Percentiles rank a stretch among this genome's conserved stretches.
These are phyloP conservation scores for Fusarium brevicatenulatum DNA, from an alignment of 2,329 filamentous ascomycete genomes.

Conservation along the genomic window DNA sequence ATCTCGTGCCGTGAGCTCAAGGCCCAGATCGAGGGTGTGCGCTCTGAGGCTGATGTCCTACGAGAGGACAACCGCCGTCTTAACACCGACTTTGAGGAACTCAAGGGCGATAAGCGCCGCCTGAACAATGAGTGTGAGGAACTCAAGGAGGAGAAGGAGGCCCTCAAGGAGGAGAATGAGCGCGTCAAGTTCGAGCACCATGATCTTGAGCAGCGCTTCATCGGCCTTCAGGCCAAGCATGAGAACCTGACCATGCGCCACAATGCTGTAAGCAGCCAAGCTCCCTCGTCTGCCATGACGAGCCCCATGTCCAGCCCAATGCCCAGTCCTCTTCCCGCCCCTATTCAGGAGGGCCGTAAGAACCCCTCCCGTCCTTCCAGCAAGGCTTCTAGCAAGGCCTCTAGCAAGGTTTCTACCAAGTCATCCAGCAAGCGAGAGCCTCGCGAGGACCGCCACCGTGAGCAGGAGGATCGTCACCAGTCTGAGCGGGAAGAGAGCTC, in stretches of 20 bases:
- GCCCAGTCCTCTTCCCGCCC: slow-evolving; percentile 38
- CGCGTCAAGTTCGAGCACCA: slow-evolving; percentile 46
- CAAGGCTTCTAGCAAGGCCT: slow-evolving; percentile 47
- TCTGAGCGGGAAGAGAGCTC: slow-evolving; percentile 38
- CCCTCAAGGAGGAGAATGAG: slow-evolving; percentile 41
- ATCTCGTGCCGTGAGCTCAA: slow-evolving; percentile 42
- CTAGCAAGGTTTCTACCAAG: slow-evolving; percentile 42
- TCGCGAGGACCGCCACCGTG: slow-evolving; percentile 40
- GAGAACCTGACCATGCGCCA: slow-evolving; percentile 46
- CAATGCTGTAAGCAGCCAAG: slow-evolving; percentile 41
- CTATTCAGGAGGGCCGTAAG: slow-evolving; percentile 45
- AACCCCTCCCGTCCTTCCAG: slow-evolving; percentile 43
- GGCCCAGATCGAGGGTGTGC: slow-evolving; percentile 41
- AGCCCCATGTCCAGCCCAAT: slow-evolving; percentile 41
- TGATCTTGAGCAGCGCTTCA: slow-evolving; percentile 40
- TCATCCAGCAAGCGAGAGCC: slow-evolving; percentile 39
- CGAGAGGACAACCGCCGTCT: slow-evolving; percentile 43
- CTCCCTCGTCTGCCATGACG: slow-evolving; percentile 37
- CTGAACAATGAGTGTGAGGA: slow-evolving; percentile 44
- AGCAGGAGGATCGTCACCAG: slow-evolving; percentile 37
- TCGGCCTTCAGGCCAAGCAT: slow-evolving; percentile 44
- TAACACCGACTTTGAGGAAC: slow-evolving; percentile 40
- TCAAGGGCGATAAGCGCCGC: slow-evolving; percentile 42
- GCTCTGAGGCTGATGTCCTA: slow-evolving; percentile 41
- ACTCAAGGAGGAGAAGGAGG: slow-evolving; percentile 36